Conservation (phyloP, 495 filamentous ascomycete genomes). For the Terfezia claveryi region DNA sequence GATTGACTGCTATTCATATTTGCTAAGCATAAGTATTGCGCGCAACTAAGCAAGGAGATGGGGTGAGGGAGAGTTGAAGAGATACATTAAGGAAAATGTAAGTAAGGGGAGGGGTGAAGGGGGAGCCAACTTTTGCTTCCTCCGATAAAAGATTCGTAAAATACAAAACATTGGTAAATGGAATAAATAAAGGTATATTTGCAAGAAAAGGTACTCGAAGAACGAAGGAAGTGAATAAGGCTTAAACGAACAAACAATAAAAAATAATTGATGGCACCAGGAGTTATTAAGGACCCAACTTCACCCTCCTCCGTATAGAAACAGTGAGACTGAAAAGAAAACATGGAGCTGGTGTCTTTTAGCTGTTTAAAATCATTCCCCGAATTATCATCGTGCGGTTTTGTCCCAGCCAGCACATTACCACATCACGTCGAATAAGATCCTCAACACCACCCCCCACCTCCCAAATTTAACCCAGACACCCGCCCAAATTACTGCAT, state of each 20-base stretch:
- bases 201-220: slow-evolving; percentile 10
- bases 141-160: slow-evolving; percentile 7
- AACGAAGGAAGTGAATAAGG: slow-evolving; percentile 4
- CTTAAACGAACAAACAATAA: neutral
- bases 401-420: neutral
- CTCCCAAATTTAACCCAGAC: slow-evolving; percentile 5
- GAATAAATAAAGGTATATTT: slow-evolving; percentile 15
- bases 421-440: neutral
- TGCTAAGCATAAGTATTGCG: too few relatives aligned
- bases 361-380: neutral
- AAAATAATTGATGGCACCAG: neutral
- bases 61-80: neutral
- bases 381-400: neutral
- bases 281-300: neutral
- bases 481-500: slow-evolving; percentile 5
- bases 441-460: neutral
- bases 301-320: neutral
- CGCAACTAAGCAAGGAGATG: neutral
- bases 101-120: neutral
- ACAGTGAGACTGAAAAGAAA: neutral
- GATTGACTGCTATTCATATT: too few relatives aligned
- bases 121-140: slow-evolving; percentile 5
- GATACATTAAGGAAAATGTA: neutral
- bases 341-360: neutral
- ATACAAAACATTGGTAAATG: slow-evolving; percentile 1